phyloP scores from a whole-genome alignment of 2,329 filamentous ascomycete genomes.

The Neopestalotiopsis sp. region DNA sequence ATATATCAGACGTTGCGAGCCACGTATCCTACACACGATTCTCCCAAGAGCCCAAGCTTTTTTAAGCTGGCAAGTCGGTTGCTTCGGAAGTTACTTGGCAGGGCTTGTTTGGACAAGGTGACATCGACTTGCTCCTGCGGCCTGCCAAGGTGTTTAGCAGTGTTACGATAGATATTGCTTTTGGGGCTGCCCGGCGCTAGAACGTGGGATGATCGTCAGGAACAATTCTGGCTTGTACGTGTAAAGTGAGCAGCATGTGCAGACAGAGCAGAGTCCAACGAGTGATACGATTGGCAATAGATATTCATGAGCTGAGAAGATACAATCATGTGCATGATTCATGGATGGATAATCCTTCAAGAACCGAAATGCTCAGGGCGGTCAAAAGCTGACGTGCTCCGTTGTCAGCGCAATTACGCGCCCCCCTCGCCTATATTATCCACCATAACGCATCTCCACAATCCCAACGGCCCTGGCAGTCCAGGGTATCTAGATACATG shows the following conservation, averaged over 20 bases:
- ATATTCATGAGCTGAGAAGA: neutral
- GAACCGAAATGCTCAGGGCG: neutral
- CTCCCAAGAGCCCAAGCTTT: neutral
- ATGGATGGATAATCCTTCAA: neutral
- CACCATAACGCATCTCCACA: neutral
- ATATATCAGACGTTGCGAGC: neutral
- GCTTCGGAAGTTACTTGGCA: slow-evolving; percentile 1
- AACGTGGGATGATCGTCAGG: neutral
- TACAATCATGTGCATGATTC: neutral
- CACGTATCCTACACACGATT: neutral
- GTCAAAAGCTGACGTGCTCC: neutral
- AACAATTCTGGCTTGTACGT: neutral
- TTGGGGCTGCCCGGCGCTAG: neutral
- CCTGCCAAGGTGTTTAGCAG: neutral
- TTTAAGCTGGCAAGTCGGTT: neutral
- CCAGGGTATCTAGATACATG: neutral
- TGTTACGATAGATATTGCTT: neutral
- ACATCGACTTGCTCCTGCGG: neutral
- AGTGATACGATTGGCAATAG: neutral
- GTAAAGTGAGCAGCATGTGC: neutral
- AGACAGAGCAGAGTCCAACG: neutral
- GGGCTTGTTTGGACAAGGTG: neutral
- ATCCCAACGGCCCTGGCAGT: no score
- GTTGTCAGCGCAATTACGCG: neutral
- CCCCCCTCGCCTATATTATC: neutral